phyloP scores from a whole-genome alignment of 2,329 filamentous ascomycete species.

The Trichoderma sp. region DNA sequence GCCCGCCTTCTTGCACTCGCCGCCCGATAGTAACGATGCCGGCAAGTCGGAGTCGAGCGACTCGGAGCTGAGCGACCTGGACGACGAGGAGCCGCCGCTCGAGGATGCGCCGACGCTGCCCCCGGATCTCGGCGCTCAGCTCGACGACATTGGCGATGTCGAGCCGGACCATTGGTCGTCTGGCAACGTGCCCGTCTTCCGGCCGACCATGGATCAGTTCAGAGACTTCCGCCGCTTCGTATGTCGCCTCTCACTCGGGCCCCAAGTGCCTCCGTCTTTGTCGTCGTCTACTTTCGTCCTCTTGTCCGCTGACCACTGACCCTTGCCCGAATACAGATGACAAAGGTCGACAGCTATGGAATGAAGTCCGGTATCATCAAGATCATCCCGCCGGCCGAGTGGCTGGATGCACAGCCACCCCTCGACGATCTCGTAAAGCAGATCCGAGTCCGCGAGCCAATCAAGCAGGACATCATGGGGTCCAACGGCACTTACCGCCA shows the following conservation, averaged over 20 bases:
- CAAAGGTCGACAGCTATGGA: constrained; percentile 87
- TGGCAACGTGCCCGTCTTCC: constrained; percentile 90
- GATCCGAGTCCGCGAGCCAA: constrained; percentile 92
- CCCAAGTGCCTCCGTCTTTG: neutral
- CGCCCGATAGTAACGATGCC: constrained; percentile 64
- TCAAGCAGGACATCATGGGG: constrained; percentile 97
- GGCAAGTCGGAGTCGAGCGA: constrained; percentile 62
- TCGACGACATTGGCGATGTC: constrained; percentile 74
- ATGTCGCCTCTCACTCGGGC: constrained; percentile 39
- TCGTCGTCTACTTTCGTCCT: neutral
- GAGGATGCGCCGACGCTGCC: constrained; percentile 38
- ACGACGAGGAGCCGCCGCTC: constrained; percentile 55
- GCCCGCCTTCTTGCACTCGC: constrained; percentile 59
- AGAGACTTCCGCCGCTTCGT: constrained; percentile 91
- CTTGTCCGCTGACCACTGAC: constrained; percentile 36
- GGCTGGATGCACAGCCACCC: constrained; percentile 77
- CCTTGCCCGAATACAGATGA: constrained; percentile 53
- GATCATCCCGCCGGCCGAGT: constrained; percentile 90
- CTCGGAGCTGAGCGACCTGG: constrained; percentile 68
- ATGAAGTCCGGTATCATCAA: constrained; percentile 99
- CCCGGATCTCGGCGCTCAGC: constrained; percentile 37
- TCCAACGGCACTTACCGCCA: constrained; percentile 95
- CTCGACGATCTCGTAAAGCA: constrained; percentile 87
- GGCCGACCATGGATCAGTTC: constrained; percentile 93
- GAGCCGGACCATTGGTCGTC: constrained; percentile 89